Base-by-base conservation (phyloP, 352 stramenopile species). In the Phytophthora syringae region DNA sequence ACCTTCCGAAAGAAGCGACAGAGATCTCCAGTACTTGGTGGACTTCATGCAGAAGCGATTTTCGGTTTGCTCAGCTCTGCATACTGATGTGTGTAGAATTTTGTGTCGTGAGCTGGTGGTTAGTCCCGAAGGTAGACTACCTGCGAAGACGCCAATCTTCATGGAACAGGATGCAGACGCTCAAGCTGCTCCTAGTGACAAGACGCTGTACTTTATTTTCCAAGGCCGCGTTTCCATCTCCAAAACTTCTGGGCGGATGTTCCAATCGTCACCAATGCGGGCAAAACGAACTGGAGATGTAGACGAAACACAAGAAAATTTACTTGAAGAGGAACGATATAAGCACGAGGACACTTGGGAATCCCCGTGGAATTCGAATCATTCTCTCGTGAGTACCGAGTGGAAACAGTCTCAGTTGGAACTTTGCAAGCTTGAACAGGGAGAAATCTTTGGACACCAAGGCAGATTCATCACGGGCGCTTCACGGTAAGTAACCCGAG, bases 31-130 rank as follows among this genome's bases (percentile, higher is more conserved):
- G 21, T 67, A 70, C 4, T 53, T 90, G 21, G 55, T 63, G 25
- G 82, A 90, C 30, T 71, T 75, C 16, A 69, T 90, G 47, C 70
- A 70, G n/a, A 70, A 70, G 2, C 30, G 60, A 25, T 88, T 88
- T 34, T 45, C 70, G 0, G 64, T 70, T 37, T 90, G 82, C 59
- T 70, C 67, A 5, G 43, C 60, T 1, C 37, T 90, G 18, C 58
- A 69, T 7, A 77, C 67, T 4, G 64, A 80, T 15, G 73, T 80
- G 0, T 74, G 75, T n/a, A 57, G 70, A 28, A 32, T 74, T 16
- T 53, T 90, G 15, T 76, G 70, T 36, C 37, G 52, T 45, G 64
- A 73, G 0, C 24, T 90, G 9, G n/a, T 74, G 15, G 43, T 72
- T 32, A 78, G 18, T 27, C 56, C 37, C 49, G 39, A 63, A 47